Percentiles rank a stretch among this genome's conserved stretches.
Evolutionary conservation across 495 filamentous ascomycete species (phyloP).

Genomic region (Penicillium malachiteum): DNA sequence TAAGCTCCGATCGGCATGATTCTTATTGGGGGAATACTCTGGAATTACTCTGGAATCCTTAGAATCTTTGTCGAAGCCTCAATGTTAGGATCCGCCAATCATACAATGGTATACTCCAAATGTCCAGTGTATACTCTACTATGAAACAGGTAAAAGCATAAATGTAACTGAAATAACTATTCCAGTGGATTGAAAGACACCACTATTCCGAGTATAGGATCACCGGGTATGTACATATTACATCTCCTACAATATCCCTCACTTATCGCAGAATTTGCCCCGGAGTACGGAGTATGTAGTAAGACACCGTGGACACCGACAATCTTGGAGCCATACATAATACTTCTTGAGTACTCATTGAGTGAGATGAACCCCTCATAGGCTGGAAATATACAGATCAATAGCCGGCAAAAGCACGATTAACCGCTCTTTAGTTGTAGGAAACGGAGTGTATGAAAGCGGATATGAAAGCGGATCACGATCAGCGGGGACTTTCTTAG

Average conservation of each 20-base stretch:
- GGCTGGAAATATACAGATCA: slow-evolving; percentile 1
- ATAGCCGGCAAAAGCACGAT: slow-evolving; percentile 11
- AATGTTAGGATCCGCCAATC: slow-evolving; percentile 15
- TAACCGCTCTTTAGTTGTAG: slow-evolving; percentile 7
- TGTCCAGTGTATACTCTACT: too few relatives aligned
- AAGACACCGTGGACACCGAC: too few relatives aligned
- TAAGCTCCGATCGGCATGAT: slow-evolving; percentile 7
- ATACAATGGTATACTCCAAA: background rate
- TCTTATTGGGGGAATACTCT: slow-evolving; percentile 14
- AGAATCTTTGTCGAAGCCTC: slow-evolving; percentile 21
- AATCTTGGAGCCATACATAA: too few relatives aligned
- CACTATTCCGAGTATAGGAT: too few relatives aligned
- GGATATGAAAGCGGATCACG: background rate
- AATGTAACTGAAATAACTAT: too few relatives aligned
- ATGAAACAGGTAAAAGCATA: too few relatives aligned
- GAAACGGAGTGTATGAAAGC: background rate
- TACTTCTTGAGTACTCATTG: background rate
- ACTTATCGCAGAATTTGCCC: too few relatives aligned
- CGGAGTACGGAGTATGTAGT: too few relatives aligned
- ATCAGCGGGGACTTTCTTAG: slow-evolving; percentile 5
- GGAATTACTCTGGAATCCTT: slow-evolving; percentile 9
- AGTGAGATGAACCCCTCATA: background rate
- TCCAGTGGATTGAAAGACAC: too few relatives aligned
- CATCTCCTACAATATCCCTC: too few relatives aligned
- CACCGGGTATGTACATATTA: too few relatives aligned